Evolutionary conservation across 352 stramenopile genomes (phyloP).

Genomic region (Pythium myriotylum): DNA sequence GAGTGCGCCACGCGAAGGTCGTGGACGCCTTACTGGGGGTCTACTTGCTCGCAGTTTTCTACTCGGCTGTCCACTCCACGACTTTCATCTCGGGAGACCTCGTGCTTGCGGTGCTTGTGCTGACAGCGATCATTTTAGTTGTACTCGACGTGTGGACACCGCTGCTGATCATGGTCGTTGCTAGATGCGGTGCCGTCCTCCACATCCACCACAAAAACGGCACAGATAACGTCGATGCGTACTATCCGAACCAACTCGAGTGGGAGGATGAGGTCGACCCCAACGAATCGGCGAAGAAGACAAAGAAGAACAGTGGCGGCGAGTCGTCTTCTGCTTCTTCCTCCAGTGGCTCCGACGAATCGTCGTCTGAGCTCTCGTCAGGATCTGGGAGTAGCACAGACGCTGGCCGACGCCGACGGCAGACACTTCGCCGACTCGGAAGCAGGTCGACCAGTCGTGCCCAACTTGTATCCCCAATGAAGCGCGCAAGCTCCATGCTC

Average conservation of each 20-base stretch:
- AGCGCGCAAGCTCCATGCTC: conserved; percentile 24
- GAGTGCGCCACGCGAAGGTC: conserved; percentile 58
- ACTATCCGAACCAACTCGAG: conserved; percentile 68
- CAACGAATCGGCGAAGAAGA: conserved; percentile 7
- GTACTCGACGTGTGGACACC: conserved; percentile 70
- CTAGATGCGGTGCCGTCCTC: conserved; percentile 50
- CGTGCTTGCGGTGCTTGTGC: conserved; percentile 42
- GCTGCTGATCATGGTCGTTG: conserved; percentile 68
- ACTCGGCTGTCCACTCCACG: conserved; percentile 60
- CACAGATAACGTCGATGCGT: conserved; percentile 57
- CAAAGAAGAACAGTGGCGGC: conserved; percentile 1
- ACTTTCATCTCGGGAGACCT: conserved; percentile 50
- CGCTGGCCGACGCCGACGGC: background rate
- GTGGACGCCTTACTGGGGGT: conserved; percentile 53
- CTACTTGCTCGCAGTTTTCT: conserved; percentile 76
- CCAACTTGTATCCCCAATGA: conserved; percentile 10
- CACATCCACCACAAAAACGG: conserved; percentile 61
- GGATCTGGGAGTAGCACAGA: conserved; percentile 13
- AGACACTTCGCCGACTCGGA: background rate
- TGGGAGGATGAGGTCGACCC: conserved; percentile 59
- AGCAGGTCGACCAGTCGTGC: conserved; percentile 17
- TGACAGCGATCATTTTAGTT: conserved; percentile 48
- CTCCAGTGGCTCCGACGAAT: conserved; percentile 14
- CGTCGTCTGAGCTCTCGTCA: conserved; percentile 30
- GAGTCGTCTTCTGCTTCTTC: conserved; percentile 18